These are phyloP conservation scores for Gleditsia sinensis DNA, from an alignment of 306 rosid genomes.

Conservation along the genomic window DNA sequence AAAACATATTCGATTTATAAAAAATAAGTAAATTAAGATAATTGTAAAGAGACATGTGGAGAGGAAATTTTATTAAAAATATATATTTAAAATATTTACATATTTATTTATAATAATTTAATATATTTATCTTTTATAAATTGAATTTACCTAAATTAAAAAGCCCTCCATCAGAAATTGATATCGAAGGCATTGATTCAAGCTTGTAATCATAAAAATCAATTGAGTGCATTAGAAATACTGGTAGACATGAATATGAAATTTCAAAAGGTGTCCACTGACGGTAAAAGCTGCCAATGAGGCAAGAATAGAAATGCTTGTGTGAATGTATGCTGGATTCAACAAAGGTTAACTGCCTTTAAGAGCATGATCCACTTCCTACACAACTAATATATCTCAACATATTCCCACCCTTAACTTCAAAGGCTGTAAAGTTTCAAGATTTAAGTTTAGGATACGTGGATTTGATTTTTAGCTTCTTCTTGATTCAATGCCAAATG, in stretches of 20 bases:
- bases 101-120: too few relatives aligned
- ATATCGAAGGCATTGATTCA: not conserved
- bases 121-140: too few relatives aligned
- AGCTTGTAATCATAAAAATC: not conserved
- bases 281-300: not conserved
- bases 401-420: conserved; percentile 12
- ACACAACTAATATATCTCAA: not conserved
- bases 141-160: too few relatives aligned
- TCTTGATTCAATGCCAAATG: not conserved
- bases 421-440: conserved; percentile 21
- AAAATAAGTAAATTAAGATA: too few relatives aligned
- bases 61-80: too few relatives aligned
- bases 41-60: too few relatives aligned
- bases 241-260: too few relatives aligned
- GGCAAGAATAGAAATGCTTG: not conserved
- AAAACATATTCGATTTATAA: too few relatives aligned
- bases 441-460: conserved; percentile 30
- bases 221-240: too few relatives aligned
- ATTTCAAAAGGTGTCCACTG: not conserved
- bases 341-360: conserved; percentile 30
- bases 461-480: conserved; percentile 21
- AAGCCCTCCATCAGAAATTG: too few relatives aligned
- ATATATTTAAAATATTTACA: too few relatives aligned
- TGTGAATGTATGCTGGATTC: conserved; percentile 34
- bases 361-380: conserved; percentile 20